Conservation (phyloP, 23 red algal species). For the Gracilaria caudata region DNA sequence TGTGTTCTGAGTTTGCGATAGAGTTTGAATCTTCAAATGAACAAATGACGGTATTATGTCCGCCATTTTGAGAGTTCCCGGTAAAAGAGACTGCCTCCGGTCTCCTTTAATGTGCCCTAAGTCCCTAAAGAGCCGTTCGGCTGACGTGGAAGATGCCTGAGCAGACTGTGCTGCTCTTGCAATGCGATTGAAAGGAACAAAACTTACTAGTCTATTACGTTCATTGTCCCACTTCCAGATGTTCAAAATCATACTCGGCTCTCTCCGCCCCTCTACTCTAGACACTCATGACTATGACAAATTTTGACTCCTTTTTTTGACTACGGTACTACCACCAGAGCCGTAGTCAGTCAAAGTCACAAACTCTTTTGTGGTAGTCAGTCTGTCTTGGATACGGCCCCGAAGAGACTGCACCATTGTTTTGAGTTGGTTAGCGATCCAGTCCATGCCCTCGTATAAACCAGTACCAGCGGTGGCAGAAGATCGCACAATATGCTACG, state of each 20-base stretch:
- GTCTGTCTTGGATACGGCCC: too few species aligned
- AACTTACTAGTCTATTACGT: neutral
- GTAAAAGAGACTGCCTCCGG: neutral
- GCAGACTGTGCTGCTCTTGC: neutral
- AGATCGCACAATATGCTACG: constrained; percentile 76
- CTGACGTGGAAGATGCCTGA: neutral
- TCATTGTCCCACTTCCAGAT: neutral
- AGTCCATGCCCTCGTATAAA: constrained; percentile 87
- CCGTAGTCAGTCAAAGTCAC: too few species aligned
- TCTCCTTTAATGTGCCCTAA: neutral
- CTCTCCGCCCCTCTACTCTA: neutral
- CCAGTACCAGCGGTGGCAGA: constrained; percentile 85
- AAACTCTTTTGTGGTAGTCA: too few species aligned
- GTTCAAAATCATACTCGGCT: neutral
- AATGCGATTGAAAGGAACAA: neutral
- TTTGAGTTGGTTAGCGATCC: constrained; percentile 76
- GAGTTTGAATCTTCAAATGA: neutral
- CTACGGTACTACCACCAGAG: too few species aligned
- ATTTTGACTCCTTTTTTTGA: too few species aligned
- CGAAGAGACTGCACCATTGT: neutral
- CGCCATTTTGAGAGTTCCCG: neutral
- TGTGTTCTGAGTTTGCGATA: too few species aligned
- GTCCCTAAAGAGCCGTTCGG: neutral
- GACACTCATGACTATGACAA: too few species aligned
- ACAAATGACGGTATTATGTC: neutral